Percentiles rank a stretch among this genome's conserved stretches.
These are phyloP conservation scores for Kandelia obovata DNA, from an alignment of 345 rosid genomes.

Conservation along the genomic window DNA sequence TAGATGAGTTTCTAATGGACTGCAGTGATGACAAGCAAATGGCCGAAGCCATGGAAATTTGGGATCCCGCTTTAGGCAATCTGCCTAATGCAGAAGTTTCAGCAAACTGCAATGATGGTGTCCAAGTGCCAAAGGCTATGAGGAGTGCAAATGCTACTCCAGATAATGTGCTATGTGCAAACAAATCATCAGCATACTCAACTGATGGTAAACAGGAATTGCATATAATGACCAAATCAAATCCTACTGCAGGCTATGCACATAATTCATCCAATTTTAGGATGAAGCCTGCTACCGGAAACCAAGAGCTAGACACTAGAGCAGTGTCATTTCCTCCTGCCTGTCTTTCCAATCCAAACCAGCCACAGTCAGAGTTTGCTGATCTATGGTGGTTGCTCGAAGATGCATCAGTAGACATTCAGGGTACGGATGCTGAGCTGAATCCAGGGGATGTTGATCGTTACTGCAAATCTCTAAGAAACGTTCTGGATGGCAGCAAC, in stretches of 20 bases:
- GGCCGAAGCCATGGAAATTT: not conserved
- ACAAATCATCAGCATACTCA: not conserved
- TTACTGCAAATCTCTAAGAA: constrained; percentile 17
- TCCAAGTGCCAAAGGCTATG: not conserved
- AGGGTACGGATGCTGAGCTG: not conserved
- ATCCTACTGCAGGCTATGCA: not conserved
- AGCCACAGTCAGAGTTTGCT: not conserved
- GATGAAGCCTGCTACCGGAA: not conserved
- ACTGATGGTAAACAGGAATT: not conserved
- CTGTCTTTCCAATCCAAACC: not conserved
- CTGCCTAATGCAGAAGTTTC: not conserved
- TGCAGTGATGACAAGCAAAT: not conserved
- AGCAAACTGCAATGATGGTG: not conserved
- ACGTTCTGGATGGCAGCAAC: constrained; percentile 2
- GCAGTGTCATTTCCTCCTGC: not conserved
- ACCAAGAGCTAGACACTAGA: not conserved
- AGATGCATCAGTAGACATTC: constrained; percentile 5
- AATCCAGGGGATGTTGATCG: constrained; percentile 20
- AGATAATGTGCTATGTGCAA: not conserved
- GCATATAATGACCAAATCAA: not conserved
- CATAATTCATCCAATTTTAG: not conserved
- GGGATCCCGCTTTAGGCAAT: not conserved
- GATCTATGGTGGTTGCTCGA: constrained; percentile 13
- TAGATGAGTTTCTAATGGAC: not conserved
- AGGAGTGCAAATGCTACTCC: not conserved